Evolutionary conservation across 257 asterid species (phyloP).

Genomic region (Ballota nigra): DNA sequence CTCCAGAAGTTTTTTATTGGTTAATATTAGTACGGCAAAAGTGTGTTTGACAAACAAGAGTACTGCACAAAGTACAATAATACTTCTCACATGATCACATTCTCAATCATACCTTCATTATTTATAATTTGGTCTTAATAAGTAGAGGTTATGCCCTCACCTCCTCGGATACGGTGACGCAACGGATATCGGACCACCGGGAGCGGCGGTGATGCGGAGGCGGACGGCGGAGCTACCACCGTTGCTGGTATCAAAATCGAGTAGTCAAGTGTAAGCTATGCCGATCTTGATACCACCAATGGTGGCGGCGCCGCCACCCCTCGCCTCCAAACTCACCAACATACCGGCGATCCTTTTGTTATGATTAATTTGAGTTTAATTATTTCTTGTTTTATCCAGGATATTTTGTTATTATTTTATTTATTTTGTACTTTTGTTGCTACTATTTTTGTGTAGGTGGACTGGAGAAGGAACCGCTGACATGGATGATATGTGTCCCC

Average conservation of each 20-base stretch:
- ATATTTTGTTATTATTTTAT: too few relatives aligned
- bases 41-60: not conserved
- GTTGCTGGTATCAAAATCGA: conserved; percentile 21
- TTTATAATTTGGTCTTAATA: not conserved
- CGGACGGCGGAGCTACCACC: conserved; percentile 25
- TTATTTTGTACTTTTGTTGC: too few relatives aligned
- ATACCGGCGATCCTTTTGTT: not conserved
- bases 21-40: conserved; percentile 11
- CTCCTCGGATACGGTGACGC: not conserved
- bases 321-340: not conserved
- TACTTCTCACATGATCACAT: not conserved
- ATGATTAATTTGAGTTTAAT: not conserved
- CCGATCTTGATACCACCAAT: conserved; percentile 28
- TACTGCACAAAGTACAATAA: conserved; percentile 14
- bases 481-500: too few relatives aligned
- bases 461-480: too few relatives aligned
- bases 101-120: not conserved
- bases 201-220: conserved; percentile 1
- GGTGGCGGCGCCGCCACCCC: conserved; percentile 26
- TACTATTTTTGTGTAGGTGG: too few relatives aligned
- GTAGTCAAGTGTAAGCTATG: not conserved
- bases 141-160: not conserved
- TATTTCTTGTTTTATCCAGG: not conserved
- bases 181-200: not conserved
- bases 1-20: not conserved